A percentile compares a stretch with the other conserved stretches of the same genome.
phyloP scores from a whole-genome alignment of 2,329 filamentous ascomycete species.

The Trichoderma sp. region DNA sequence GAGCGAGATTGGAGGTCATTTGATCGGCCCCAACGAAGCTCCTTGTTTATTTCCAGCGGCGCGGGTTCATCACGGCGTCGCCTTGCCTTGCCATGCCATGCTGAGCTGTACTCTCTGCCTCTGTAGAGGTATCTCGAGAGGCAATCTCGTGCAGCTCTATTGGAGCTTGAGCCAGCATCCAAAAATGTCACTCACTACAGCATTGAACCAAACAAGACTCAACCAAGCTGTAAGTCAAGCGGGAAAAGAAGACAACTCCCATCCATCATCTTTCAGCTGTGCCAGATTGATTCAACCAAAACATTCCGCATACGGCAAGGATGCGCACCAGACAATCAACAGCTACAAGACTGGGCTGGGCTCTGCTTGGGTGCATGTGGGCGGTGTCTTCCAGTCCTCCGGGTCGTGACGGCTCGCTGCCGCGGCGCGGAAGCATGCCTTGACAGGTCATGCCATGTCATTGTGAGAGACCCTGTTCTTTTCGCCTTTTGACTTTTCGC shows the following conservation, averaged over 20 bases:
- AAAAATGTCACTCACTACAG: too few species aligned
- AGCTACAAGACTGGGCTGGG: neutral
- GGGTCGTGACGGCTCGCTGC: constrained; percentile 24
- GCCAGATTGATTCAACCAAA: too few species aligned
- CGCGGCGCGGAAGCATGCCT: constrained; percentile 2
- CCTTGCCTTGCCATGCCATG: constrained; percentile 5
- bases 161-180: neutral
- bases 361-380: neutral
- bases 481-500: neutral
- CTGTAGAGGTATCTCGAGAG: too few species aligned
- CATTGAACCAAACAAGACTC: too few species aligned
- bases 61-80: neutral
- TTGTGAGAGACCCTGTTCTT: too few species aligned
- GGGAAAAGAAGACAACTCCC: too few species aligned
- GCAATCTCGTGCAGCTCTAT: neutral
- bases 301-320: constrained; percentile 13
- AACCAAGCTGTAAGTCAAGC: too few species aligned
- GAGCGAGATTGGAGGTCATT: constrained; percentile 21
- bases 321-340: constrained; percentile 21
- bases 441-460: too few species aligned
- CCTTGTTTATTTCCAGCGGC: constrained; percentile 11
- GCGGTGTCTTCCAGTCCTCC: constrained; percentile 12
- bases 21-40: constrained; percentile 10
- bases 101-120: neutral
- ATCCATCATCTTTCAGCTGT: too few species aligned